Base-by-base conservation (phyloP, 192 early-diverging fungal genomes). In the Spizellomyces punctatus region DNA sequence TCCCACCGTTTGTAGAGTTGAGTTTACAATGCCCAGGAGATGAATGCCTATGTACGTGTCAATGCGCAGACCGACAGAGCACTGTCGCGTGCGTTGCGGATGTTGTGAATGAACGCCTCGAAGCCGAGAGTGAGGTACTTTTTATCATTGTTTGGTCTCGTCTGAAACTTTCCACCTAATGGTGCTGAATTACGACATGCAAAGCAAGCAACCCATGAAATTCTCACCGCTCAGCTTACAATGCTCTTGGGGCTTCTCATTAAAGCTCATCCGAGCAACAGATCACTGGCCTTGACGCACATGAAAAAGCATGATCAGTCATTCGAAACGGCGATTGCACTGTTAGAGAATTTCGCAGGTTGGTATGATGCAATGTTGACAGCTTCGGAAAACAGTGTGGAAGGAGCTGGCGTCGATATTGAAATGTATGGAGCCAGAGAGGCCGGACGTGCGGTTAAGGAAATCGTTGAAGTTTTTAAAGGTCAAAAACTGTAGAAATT, bases 91-190 rank as follows among this genome's bases (percentile, higher is more conserved):
- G 58, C 68, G 61, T 70, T 46, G 68, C 68, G 6, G 19, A 14
- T n/a, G 16, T 6, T 43, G 58, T 70, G n/a, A 70, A 70, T 48
- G 58, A 70, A 4, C 68, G 68, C 5, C 68, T 70, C 36, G 68
- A 52, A 0, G 44, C n/a, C 10, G 63, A 64, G 21, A 64, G 27
- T 14, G 2, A 36, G 21, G 63, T 64, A 64, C 2, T 2, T 61
- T 2, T 61, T 2, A 41, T 61, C 59, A 61, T 17, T 41, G 59
- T 61, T 41, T 14, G 27, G 27, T 61, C 14, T 61, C 10, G 12
- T 61, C 21, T 61, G 59, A 12, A 12, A 36, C 27, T 36, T 36
- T 3, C 27, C 27, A 36, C 27, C 27, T 36, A 36, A 36, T 36
- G 27, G 52, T 19, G 52, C 0, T 46, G 43, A 46, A 19, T 19